Conservation (phyloP, 1,139 yeast genomes). For the Blastobotrys serpentis region DNA sequence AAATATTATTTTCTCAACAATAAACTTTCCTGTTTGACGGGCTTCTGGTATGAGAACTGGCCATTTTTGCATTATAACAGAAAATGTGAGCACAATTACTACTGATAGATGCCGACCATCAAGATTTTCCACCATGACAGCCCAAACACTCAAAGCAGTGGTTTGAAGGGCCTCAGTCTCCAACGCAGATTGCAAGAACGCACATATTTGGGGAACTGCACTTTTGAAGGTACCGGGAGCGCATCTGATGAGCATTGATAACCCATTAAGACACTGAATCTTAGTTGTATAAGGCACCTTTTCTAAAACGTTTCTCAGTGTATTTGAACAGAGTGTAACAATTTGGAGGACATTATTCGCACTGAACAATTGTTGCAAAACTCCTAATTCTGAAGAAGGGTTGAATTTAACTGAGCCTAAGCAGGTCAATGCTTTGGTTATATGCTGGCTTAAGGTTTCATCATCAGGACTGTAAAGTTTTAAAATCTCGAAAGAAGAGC, state of each 20-base stretch:
- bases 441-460: constrained; percentile 19
- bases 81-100: constrained; percentile 54
- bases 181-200: constrained; percentile 79
- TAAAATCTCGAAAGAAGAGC: constrained; percentile 37
- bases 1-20: constrained; percentile 19
- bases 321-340: constrained; percentile 75
- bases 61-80: constrained; percentile 68
- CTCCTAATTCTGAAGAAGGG: constrained; percentile 8
- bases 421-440: constrained; percentile 25
- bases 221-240: constrained; percentile 61
- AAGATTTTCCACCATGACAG: constrained; percentile 44
- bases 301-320: constrained; percentile 71
- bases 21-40: constrained; percentile 22
- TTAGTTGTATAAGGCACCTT: constrained; percentile 71
- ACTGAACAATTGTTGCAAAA: constrained; percentile 22
- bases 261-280: constrained; percentile 68
- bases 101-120: constrained; percentile 53
- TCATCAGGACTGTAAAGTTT: constrained; percentile 29
- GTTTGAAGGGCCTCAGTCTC: constrained; percentile 61
- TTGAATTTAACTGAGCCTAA: constrained; percentile 20
- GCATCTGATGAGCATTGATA: constrained; percentile 64
- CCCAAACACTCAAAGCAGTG: constrained; percentile 69
- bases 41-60: constrained; percentile 34
- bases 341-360: constrained; percentile 58
- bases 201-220: constrained; percentile 84